These are phyloP conservation scores for Aspergillus olivimuriae DNA, from an alignment of 495 filamentous ascomycete genomes.

Conservation along the genomic window DNA sequence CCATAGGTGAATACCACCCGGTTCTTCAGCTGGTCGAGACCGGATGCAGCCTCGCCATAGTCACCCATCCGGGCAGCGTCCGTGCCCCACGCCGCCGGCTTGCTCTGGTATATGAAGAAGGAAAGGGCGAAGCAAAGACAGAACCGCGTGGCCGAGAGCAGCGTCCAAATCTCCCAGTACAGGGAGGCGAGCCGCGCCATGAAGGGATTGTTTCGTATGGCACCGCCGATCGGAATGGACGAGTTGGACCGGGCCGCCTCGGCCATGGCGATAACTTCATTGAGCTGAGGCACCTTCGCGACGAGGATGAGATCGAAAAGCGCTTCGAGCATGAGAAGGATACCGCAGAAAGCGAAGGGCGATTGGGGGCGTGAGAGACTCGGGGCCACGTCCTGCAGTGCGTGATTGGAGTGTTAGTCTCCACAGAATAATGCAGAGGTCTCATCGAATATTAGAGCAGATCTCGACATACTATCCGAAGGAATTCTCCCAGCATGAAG, in stretches of 20 bases:
- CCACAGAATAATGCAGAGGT: no score
- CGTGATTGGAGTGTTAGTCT: neutral
- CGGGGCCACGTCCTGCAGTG: conserved; percentile 34
- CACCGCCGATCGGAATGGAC: conserved; percentile 7
- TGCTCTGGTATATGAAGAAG: conserved; percentile 62
- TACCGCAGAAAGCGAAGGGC: conserved; percentile 63
- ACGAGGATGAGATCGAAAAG: conserved; percentile 69
- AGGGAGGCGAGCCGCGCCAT: conserved; percentile 33
- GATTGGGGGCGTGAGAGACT: conserved; percentile 58
- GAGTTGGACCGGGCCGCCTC: conserved; percentile 14
- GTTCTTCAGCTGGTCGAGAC: conserved; percentile 62
- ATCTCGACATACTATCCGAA: conserved; percentile 57
- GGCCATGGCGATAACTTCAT: conserved; percentile 33
- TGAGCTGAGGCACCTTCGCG: conserved; percentile 39
- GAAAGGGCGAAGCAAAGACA: conserved; percentile 58
- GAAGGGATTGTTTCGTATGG: conserved; percentile 20
- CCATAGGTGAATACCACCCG: conserved; percentile 75
- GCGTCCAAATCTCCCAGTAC: conserved; percentile 71
- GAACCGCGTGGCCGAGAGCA: conserved; percentile 63
- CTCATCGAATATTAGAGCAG: neutral
- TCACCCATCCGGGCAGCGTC: conserved; percentile 15
- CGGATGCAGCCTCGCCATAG: conserved; percentile 13
- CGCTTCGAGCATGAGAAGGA: conserved; percentile 60
- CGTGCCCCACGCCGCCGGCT: conserved; percentile 31
- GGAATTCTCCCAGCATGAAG: conserved; percentile 74